Percentiles rank a stretch among this genome's conserved stretches.
Conservation (phyloP, 805 yeast species). For the Saccharomycopsis babjevae region DNA sequence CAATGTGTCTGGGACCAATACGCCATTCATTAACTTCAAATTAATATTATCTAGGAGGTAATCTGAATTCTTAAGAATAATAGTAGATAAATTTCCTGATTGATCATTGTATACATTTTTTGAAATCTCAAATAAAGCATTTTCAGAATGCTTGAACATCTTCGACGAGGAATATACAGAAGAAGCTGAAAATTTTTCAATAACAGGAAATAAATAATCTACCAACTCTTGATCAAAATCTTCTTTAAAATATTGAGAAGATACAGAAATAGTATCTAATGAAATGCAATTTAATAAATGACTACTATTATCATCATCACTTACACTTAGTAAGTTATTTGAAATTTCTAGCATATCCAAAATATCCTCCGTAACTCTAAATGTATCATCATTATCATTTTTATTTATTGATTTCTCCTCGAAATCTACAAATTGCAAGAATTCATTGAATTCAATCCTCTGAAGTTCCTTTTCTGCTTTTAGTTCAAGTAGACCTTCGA, state of each 20-base stretch:
- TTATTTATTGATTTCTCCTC: background rate
- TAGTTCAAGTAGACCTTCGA: constrained; percentile 21
- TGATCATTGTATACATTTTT: constrained; percentile 34
- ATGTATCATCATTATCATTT: background rate
- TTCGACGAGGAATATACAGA: constrained; percentile 23
- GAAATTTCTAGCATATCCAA: constrained; percentile 19
- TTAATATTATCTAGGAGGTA: constrained; percentile 77
- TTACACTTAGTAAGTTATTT: constrained; percentile 29
- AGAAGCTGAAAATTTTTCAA: constrained; percentile 59
- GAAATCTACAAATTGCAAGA: constrained; percentile 25
- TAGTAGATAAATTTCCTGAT: constrained; percentile 33
- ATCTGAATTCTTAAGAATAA: constrained; percentile 58
- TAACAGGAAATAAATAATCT: constrained; percentile 61
- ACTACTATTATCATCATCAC: constrained; percentile 19
- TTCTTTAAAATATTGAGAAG: constrained; percentile 25
- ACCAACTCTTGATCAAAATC: constrained; percentile 49
- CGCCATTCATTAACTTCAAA: constrained; percentile 53
- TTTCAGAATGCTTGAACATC: constrained; percentile 42
- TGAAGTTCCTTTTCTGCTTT: constrained; percentile 12
- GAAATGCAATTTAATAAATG: constrained; percentile 27
- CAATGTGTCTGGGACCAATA: constrained; percentile 64
- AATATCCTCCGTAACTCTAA: constrained; percentile 3
- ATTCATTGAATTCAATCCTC: constrained; percentile 21
- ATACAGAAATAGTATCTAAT: constrained; percentile 33
- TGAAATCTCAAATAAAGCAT: constrained; percentile 43